Percentiles rank a stretch among this genome's conserved stretches.
Evolutionary conservation across 768 basidiomycete genomes (phyloP).

Genomic region (Tricholoma matsutake): DNA sequence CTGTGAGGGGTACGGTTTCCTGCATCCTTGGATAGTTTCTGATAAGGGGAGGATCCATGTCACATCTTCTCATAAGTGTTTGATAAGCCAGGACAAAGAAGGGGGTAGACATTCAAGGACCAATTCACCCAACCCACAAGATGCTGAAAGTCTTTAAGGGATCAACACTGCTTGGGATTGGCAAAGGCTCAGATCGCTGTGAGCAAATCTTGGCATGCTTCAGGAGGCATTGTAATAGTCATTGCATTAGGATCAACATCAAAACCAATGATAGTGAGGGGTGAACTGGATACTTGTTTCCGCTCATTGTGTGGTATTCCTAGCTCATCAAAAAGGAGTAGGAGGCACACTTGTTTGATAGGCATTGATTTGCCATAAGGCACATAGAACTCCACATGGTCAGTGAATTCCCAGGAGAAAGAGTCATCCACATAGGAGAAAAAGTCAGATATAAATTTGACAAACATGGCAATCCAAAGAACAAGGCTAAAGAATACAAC

Average conservation of each 20-base stretch:
- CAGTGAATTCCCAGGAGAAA: not conserved
- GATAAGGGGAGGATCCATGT: constrained; percentile 12
- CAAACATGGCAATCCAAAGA: not conserved
- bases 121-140: no score
- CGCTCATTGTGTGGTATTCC: not conserved
- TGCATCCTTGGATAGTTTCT: not conserved
- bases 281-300: no score
- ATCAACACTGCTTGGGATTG: not conserved
- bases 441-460: not conserved
- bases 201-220: constrained; percentile 10
- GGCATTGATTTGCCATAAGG: not conserved
- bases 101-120: constrained; percentile 8
- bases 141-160: not conserved
- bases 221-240: not conserved
- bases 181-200: not conserved
- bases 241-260: not conserved
- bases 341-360: not conserved
- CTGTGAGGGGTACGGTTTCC: no score
- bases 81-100: constrained; percentile 24
- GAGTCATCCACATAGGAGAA: not conserved
- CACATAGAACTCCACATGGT: not conserved
- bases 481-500: no score
- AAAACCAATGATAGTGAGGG: not conserved
- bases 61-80: constrained; percentile 29
- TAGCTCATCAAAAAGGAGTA: no score